Evolutionary conservation across 2,329 filamentous ascomycete genomes (phyloP), one percentile per base, ranked within the genome.

Genomic region (Cordyceps cateniannulata): DNA sequence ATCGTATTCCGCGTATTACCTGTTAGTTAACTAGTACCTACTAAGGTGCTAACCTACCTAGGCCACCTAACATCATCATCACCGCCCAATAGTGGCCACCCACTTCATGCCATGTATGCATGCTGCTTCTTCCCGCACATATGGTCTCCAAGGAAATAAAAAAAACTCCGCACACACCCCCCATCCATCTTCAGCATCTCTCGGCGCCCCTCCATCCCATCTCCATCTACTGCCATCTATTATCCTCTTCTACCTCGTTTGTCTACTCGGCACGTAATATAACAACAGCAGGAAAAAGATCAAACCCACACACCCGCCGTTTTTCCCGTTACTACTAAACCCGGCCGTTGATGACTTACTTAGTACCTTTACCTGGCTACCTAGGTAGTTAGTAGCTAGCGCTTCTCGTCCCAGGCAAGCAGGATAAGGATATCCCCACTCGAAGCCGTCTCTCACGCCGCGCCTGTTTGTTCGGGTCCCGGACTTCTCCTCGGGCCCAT

Each of bases 401-500:
- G 48, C 25, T 32, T 50, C 27, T 42, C 3, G 2, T 18, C 16
- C 3, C 14, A 12, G 18, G 42, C 42, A 45, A 45, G 22, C 42
- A 9, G 42, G 42, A 42, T 22, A 9, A 45, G n/a, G n/a, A n/a
- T n/a, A n/a, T n/a, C n/a, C n/a, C 42, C 42, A 45, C 22, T 45
- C 42, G n/a, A 45, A n/a, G 9, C 10, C 40, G 22, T 14, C 35
- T 40, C 25, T 18, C 14, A 9, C n/a, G 42, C 35, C n/a, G 8
- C 24, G 35, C 35, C 38, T 56, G 40, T 56, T 38, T 47, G 42
- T 48, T 35, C 45, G 42, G 45, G 45, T 25, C 32, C 29, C 55
- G 32, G 55, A 49, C 55, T 58, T 7, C 29, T 49, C 29, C 29
- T 50, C 55, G 55, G 55, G 45, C 32, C 55, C 55, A 38, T 58